Evolutionary conservation across 2,329 filamentous ascomycete species (phyloP).

Genomic region (Sporothrix luriei): DNA sequence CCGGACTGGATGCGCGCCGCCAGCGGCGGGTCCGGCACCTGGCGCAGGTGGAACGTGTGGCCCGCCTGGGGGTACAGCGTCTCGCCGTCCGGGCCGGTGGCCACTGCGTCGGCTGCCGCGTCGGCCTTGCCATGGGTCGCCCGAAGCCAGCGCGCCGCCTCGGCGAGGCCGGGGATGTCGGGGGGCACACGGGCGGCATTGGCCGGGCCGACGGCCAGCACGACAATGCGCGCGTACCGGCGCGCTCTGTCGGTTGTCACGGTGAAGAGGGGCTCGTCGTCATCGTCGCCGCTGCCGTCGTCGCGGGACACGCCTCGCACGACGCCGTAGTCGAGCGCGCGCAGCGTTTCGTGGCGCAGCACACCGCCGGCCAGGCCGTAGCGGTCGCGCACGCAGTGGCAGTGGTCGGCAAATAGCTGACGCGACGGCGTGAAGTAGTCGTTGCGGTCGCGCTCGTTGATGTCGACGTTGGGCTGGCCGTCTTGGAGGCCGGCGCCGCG

Average conservation of each 20-base stretch:
- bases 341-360: slow-evolving; percentile 62
- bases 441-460: slow-evolving; percentile 68
- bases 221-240: slow-evolving; percentile 63
- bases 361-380: slow-evolving; percentile 61
- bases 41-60: slow-evolving; percentile 65
- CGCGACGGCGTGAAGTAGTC: slow-evolving; percentile 70
- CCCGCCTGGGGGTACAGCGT: slow-evolving; percentile 27
- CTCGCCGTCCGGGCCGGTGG: slow-evolving; percentile 1
- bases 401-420: slow-evolving; percentile 64
- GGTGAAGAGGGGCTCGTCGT: slow-evolving; percentile 63
- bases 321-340: slow-evolving; percentile 62
- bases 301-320: slow-evolving; percentile 48
- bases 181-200: slow-evolving; percentile 57
- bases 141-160: slow-evolving; percentile 7
- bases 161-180: slow-evolving; percentile 30
- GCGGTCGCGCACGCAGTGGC: slow-evolving; percentile 57
- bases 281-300: slow-evolving; percentile 48
- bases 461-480: slow-evolving; percentile 49
- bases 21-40: slow-evolving; percentile 58
- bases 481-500: slow-evolving; percentile 43
- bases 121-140: neutral
- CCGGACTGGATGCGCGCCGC: slow-evolving; percentile 54
- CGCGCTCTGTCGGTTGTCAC: slow-evolving; percentile 58
- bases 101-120: no score
- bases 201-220: slow-evolving; percentile 71